These are phyloP conservation scores for Sisymbrium altissimum DNA, from an alignment of 345 rosid species.

Conservation along the genomic window DNA sequence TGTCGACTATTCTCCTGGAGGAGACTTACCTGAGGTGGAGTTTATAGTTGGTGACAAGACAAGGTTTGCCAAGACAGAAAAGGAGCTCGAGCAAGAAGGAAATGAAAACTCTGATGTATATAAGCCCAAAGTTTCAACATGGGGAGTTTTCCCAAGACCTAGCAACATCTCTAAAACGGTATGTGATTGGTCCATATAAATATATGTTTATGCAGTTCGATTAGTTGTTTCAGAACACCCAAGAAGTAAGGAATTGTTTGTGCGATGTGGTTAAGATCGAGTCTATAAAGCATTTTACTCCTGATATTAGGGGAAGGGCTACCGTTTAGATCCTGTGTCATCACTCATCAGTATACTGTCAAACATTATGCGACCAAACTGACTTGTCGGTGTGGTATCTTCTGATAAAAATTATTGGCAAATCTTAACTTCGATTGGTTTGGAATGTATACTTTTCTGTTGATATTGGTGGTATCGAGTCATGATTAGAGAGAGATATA, in stretches of 20 bases:
- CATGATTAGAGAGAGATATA: not conserved
- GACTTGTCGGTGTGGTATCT: too few species aligned
- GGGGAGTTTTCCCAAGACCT: conserved; percentile 94
- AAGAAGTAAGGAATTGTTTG: not conserved
- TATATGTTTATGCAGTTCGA: not conserved
- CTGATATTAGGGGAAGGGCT: not conserved
- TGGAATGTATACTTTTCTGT: not conserved
- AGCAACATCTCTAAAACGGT: conserved; percentile 83
- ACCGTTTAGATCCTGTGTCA: not conserved
- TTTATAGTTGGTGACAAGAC: conserved; percentile 77
- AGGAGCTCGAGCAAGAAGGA: conserved; percentile 33
- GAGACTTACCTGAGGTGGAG: conserved; percentile 72
- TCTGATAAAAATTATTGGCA: not conserved
- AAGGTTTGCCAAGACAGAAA: conserved; percentile 42
- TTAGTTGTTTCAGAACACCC: not conserved
- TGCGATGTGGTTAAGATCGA: not conserved
- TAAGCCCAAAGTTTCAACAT: conserved; percentile 84
- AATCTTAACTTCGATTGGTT: not conserved
- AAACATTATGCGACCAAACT: not conserved
- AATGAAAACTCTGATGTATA: conserved; percentile 54
- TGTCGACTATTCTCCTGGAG: conserved; percentile 55
- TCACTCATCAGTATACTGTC: not conserved
- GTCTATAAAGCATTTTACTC: not conserved
- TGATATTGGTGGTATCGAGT: not conserved
- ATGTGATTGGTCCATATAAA: conserved; percentile 7